A percentile compares a stretch with the other conserved stretches of the same genome.
phyloP scores from a whole-genome alignment of 345 rosid species.

The Populus pruinosa region DNA sequence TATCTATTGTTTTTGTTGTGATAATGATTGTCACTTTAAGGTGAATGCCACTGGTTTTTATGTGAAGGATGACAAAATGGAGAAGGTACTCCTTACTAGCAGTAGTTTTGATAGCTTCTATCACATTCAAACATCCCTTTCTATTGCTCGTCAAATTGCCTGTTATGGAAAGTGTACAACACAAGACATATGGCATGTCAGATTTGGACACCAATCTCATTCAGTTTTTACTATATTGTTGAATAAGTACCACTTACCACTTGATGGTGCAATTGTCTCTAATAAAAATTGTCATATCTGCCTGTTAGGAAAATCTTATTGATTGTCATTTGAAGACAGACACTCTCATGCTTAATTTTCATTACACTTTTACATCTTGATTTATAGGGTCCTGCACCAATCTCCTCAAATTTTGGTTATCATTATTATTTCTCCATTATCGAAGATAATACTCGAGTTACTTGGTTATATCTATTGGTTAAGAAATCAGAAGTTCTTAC shows the following conservation, averaged over 20 bases:
- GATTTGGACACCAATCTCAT: not conserved
- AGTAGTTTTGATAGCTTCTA: not conserved
- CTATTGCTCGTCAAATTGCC: not conserved
- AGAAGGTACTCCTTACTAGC: not conserved
- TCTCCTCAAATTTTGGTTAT: not conserved
- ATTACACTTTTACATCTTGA: not conserved
- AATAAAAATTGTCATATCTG: not conserved
- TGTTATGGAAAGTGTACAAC: not conserved
- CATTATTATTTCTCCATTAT: not conserved
- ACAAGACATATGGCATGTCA: not conserved
- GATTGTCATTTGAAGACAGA: not conserved
- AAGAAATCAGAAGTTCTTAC: too few relatives aligned
- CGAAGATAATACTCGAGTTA: not conserved
- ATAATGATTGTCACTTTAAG: not conserved
- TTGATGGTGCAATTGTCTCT: not conserved
- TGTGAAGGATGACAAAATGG: not conserved
- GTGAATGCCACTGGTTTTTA: too few relatives aligned
- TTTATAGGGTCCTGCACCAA: not conserved
- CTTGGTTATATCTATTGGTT: too few relatives aligned
- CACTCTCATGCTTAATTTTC: not conserved
- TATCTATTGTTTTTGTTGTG: fast-evolving
- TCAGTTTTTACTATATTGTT: not conserved
- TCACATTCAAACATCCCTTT: fast-evolving
- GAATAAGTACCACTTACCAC: not conserved
- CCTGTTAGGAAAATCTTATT: not conserved